Percentiles rank a stretch among this genome's conserved stretches.
phyloP scores from a whole-genome alignment of 2,329 filamentous ascomycete species.

The Phialemonium atrogriseum region DNA sequence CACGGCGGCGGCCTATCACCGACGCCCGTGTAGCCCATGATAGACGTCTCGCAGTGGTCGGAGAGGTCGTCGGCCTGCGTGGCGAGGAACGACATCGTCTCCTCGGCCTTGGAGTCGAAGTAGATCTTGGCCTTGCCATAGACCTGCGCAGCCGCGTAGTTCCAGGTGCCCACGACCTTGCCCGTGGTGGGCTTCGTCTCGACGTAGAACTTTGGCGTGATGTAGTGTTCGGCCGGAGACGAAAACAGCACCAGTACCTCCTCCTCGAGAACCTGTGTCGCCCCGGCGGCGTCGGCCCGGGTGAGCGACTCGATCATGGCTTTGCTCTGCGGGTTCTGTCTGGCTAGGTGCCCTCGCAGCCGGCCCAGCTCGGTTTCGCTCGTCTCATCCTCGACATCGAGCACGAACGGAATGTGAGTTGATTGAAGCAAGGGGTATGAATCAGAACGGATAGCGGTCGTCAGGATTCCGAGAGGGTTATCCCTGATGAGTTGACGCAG shows the following conservation, averaged over 20 bases:
- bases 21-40: slow-evolving; percentile 47
- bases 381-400: slow-evolving; percentile 38
- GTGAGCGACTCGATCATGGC: slow-evolving; percentile 42
- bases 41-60: slow-evolving; percentile 36
- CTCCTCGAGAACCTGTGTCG: slow-evolving; percentile 32
- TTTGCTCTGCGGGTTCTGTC: slow-evolving; percentile 56
- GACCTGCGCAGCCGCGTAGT: slow-evolving; percentile 57
- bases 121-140: slow-evolving; percentile 51
- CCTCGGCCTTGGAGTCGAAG: slow-evolving; percentile 35
- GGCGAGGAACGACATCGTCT: slow-evolving; percentile 38
- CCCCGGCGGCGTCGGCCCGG: slow-evolving; percentile 11
- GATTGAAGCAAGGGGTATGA: slow-evolving; percentile 43
- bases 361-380: slow-evolving; percentile 29
- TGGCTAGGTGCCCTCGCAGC: slow-evolving; percentile 55
- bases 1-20: slow-evolving; percentile 32
- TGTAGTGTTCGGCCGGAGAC: slow-evolving; percentile 49
- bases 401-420: slow-evolving; percentile 52
- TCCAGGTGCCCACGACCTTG: slow-evolving; percentile 65
- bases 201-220: slow-evolving; percentile 61
- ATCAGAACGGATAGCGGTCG: slow-evolving; percentile 48
- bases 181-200: slow-evolving; percentile 55
- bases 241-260: slow-evolving; percentile 59
- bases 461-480: slow-evolving; percentile 55
- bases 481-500: slow-evolving; percentile 49
- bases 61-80: slow-evolving; percentile 43